These are phyloP conservation scores for Bipolaris bicolor DNA, from an alignment of 2,329 filamentous ascomycete genomes.

Conservation along the genomic window DNA sequence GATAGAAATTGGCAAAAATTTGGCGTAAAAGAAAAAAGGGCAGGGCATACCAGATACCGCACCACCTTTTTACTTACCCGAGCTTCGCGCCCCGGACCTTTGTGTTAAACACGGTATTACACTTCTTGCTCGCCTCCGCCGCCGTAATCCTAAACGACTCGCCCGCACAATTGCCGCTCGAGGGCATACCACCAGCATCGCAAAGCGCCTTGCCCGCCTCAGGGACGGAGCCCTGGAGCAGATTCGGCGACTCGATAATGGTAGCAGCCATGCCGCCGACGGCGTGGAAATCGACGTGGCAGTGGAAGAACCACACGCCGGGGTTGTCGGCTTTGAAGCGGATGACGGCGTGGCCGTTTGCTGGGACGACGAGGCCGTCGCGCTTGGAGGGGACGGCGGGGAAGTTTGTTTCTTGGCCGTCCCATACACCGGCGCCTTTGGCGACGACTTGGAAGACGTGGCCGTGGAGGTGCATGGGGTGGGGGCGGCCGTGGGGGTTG, in stretches of 20 bases:
- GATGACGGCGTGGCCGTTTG: constrained; percentile 51
- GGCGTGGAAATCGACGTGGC: constrained; percentile 43
- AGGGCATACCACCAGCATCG: constrained; percentile 4
- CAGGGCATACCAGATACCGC: background rate
- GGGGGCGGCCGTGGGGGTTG: constrained; percentile 33
- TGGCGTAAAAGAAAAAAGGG: too few relatives aligned
- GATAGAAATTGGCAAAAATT: too few relatives aligned
- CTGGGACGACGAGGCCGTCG: constrained; percentile 38
- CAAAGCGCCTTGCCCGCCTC: constrained; percentile 22
- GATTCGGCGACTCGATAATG: constrained; percentile 39
- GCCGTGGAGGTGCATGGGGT: constrained; percentile 51
- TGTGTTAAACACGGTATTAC: constrained; percentile 39
- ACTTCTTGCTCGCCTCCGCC: constrained; percentile 24
- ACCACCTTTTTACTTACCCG: too few relatives aligned
- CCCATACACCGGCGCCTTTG: constrained; percentile 41
- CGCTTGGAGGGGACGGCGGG: constrained; percentile 34
- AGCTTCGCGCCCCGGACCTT: constrained; percentile 6
- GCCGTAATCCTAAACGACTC: constrained; percentile 20
- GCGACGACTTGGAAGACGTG: constrained; percentile 63
- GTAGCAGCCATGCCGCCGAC: constrained; percentile 37
- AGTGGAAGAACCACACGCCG: constrained; percentile 50
- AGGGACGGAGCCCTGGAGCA: constrained; percentile 21
- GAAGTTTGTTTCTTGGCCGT: constrained; percentile 21
- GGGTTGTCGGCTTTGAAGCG: constrained; percentile 61
- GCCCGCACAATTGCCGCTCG: constrained; percentile 34